These are phyloP conservation scores for Neurospora sp. DNA, from an alignment of 495 filamentous ascomycete genomes.

Conservation along the genomic window DNA sequence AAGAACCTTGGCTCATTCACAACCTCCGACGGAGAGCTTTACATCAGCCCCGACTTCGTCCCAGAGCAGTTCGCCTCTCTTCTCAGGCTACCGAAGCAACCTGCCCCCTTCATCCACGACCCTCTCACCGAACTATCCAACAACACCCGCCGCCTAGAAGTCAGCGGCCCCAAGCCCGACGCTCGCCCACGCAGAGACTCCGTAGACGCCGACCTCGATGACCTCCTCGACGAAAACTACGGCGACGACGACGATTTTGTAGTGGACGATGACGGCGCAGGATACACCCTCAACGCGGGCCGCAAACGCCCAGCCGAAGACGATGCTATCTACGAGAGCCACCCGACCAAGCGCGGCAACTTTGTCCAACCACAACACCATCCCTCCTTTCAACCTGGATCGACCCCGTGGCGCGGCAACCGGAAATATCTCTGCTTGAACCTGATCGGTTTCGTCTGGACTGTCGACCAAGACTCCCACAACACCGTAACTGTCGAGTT, in stretches of 20 bases:
- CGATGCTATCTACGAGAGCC: constrained; percentile 26
- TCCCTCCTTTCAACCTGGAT: constrained; percentile 80
- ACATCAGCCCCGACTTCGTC: constrained; percentile 75
- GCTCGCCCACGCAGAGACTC: constrained; percentile 30
- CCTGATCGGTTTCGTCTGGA: constrained; percentile 91
- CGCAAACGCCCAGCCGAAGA: constrained; percentile 56
- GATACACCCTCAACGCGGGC: constrained; percentile 63
- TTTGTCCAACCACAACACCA: constrained; percentile 62
- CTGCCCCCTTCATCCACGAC: constrained; percentile 79
- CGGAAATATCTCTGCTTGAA: constrained; percentile 89
- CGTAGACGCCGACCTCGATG: constrained; percentile 35
- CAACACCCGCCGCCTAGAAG: constrained; percentile 46
- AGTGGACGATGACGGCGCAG: constrained; percentile 90
- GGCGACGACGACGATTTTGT: constrained; percentile 74
- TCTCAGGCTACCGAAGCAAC: constrained; percentile 49
- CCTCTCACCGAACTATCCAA: constrained; percentile 61
- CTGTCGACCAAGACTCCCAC: constrained; percentile 87
- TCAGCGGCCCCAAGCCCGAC: constrained; percentile 46
- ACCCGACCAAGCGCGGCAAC: constrained; percentile 33
- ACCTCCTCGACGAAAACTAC: constrained; percentile 50
- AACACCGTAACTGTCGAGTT: constrained; percentile 96
- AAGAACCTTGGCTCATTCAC: constrained; percentile 85
- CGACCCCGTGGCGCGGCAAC: constrained; percentile 91
- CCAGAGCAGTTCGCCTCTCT: constrained; percentile 51
- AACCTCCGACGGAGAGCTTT: constrained; percentile 81